Evolutionary conservation across 768 basidiomycete species (phyloP).

Genomic region (Tephrocybe sp.): DNA sequence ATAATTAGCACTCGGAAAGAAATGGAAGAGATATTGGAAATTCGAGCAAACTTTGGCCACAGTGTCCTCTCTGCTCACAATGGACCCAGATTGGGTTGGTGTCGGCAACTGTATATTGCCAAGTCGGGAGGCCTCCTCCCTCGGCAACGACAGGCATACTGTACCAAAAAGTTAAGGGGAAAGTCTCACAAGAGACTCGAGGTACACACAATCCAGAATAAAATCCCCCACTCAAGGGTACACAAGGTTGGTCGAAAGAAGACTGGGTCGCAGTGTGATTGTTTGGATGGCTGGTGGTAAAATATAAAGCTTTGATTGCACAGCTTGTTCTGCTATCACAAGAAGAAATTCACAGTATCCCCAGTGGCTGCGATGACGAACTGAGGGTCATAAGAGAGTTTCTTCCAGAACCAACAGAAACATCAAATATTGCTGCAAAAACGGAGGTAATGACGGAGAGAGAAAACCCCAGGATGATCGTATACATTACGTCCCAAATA

Average conservation of each 20-base stretch:
- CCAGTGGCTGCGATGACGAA: constrained; percentile 41
- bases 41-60: constrained; percentile 37
- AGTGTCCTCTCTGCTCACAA: constrained; percentile 56
- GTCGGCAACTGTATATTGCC: constrained; percentile 39
- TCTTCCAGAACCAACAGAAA: constrained; percentile 35
- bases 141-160: constrained; percentile 42
- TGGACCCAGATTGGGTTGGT: constrained; percentile 56
- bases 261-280: constrained; percentile 51
- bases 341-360: constrained; percentile 48
- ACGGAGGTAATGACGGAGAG: constrained; percentile 27
- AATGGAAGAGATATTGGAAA: too few relatives aligned
- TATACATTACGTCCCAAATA: neutral
- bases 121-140: constrained; percentile 35
- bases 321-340: constrained; percentile 28
- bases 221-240: constrained; percentile 27
- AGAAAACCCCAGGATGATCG: constrained; percentile 14
- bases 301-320: too few relatives aligned
- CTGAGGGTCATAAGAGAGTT: constrained; percentile 31
- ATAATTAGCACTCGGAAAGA: neutral
- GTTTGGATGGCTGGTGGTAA: constrained; percentile 38
- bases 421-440: constrained; percentile 28
- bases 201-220: constrained; percentile 38
- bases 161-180: neutral
- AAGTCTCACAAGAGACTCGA: neutral
- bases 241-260: constrained; percentile 40